These are phyloP conservation scores for Beauveria sp. DNA, from an alignment of 2,329 filamentous ascomycete species.

Conservation along the genomic window DNA sequence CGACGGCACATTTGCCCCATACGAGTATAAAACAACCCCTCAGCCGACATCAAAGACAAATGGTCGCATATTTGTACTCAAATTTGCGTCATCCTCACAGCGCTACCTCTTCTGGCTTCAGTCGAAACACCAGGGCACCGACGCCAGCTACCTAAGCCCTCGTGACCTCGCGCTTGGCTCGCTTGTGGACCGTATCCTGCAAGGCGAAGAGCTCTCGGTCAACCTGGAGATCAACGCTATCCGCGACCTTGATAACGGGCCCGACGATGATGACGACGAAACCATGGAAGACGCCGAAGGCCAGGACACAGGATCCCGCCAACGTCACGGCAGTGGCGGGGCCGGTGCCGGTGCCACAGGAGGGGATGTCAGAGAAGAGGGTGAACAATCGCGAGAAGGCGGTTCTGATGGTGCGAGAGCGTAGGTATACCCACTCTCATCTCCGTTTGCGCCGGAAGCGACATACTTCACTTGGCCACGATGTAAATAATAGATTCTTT, in stretches of 20 bases:
- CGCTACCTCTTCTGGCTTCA: slow-evolving; percentile 95
- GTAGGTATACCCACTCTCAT: slow-evolving; percentile 63
- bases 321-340: slow-evolving; percentile 62
- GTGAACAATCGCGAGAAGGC: slow-evolving; percentile 79
- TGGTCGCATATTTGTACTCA: slow-evolving; percentile 86
- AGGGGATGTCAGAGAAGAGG: slow-evolving; percentile 86
- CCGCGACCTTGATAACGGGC: slow-evolving; percentile 40
- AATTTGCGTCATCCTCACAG: slow-evolving; percentile 87
- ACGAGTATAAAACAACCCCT: slow-evolving; percentile 53
- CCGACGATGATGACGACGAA: slow-evolving; percentile 55
- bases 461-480: slow-evolving; percentile 3
- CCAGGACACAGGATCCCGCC: slow-evolving; percentile 45
- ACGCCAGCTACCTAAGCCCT: slow-evolving; percentile 73
- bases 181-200: slow-evolving; percentile 75
- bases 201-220: slow-evolving; percentile 84
- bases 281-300: slow-evolving; percentile 57
- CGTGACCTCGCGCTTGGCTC: slow-evolving; percentile 82
- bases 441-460: slow-evolving; percentile 13
- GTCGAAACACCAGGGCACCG: slow-evolving; percentile 71
- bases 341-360: slow-evolving; percentile 83
- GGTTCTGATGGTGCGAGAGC: slow-evolving; percentile 96
- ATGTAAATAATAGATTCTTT: slow-evolving; percentile 11
- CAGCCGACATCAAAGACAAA: slow-evolving; percentile 61
- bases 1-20: slow-evolving; percentile 81
- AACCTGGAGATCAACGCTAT: slow-evolving; percentile 61